phyloP scores from a whole-genome alignment of 2,329 filamentous ascomycete species.

The Diaporthe batatas region DNA sequence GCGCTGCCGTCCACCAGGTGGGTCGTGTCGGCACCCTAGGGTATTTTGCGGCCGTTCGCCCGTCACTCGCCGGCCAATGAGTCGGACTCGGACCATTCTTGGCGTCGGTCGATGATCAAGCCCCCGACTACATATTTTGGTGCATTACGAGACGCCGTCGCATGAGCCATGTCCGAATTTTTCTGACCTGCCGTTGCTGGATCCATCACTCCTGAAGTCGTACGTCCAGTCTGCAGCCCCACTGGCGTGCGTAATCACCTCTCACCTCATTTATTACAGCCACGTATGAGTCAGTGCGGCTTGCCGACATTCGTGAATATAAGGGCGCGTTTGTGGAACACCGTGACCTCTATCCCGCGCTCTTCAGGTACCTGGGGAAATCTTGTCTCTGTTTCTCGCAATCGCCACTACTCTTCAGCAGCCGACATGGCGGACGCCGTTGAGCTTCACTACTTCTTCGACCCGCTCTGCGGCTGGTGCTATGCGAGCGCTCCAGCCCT shows the following conservation, averaged over 20 bases:
- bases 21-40: not conserved
- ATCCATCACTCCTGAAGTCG: not conserved
- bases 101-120: not conserved
- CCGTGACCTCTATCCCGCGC: not conserved
- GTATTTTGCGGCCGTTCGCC: not conserved
- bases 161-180: not conserved
- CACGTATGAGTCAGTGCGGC: not conserved
- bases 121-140: not conserved
- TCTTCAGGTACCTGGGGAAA: not conserved
- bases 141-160: not conserved
- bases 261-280: not conserved
- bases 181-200: not conserved
- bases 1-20: not conserved
- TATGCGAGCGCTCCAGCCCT: not conserved
- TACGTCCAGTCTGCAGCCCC: not conserved
- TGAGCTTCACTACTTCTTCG: not conserved
- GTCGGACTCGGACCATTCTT: not conserved
- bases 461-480: constrained; percentile 2
- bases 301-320: not conserved
- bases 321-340: not conserved
- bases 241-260: not conserved
- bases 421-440: not conserved
- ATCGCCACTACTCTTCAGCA: not conserved
- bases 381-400: not conserved
- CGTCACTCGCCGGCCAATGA: not conserved